Evolutionary conservation across 371 early-diverging fungal genomes (phyloP).

Genomic region (Rhizopus arrhizus): DNA sequence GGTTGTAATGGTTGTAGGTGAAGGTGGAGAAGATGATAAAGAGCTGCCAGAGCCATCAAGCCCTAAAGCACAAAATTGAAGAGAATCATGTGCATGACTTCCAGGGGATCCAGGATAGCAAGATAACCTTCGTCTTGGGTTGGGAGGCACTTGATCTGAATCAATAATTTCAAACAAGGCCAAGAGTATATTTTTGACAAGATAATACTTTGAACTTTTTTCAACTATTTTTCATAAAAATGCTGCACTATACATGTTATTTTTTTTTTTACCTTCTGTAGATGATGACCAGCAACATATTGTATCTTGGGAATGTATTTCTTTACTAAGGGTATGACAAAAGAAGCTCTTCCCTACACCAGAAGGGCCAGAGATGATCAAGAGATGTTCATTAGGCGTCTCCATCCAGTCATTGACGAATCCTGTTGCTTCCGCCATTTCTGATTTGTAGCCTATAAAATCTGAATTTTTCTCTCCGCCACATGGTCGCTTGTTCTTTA

Average conservation of each 20-base stretch:
- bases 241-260: not conserved
- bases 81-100: slow-evolving; percentile 4
- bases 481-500: slow-evolving; percentile 43
- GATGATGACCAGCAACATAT: slow-evolving; percentile 51
- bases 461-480: slow-evolving; percentile 35
- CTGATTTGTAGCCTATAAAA: slow-evolving; percentile 56
- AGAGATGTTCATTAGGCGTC: slow-evolving; percentile 35
- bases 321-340: slow-evolving; percentile 30
- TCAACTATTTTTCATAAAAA: slow-evolving; percentile 40
- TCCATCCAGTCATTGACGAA: slow-evolving; percentile 54
- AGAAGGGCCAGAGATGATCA: slow-evolving; percentile 46
- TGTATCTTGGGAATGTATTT: slow-evolving; percentile 19
- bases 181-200: slow-evolving; percentile 49
- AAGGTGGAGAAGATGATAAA: slow-evolving; percentile 20
- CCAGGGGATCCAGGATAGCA: slow-evolving; percentile 17
- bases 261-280: slow-evolving; percentile 47
- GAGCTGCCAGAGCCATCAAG: not conserved
- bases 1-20: slow-evolving; percentile 20
- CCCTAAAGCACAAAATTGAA: not conserved
- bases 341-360: slow-evolving; percentile 55
- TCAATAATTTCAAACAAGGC: slow-evolving; percentile 56
- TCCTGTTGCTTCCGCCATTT: slow-evolving; percentile 44
- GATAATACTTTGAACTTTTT: slow-evolving; percentile 58
- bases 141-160: slow-evolving; percentile 35
- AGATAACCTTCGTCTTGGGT: slow-evolving; percentile 17